phyloP scores from a whole-genome alignment of 345 rosid species.

The Salix caprea region DNA sequence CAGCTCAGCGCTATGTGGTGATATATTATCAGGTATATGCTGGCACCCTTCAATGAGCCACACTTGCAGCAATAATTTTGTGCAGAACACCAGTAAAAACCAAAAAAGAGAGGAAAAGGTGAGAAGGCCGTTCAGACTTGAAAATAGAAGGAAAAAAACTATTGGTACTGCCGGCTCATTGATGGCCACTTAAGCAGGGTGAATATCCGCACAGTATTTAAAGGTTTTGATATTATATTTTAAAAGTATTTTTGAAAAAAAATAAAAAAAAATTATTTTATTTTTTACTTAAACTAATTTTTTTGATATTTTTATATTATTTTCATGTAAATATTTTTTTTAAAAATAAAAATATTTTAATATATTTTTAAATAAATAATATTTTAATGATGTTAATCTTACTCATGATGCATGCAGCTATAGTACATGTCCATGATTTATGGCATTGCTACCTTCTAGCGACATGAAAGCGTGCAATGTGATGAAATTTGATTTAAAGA shows the following conservation, averaged over 20 bases:
- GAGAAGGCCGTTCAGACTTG: not conserved
- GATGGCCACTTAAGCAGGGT: not conserved
- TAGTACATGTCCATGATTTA: not conserved
- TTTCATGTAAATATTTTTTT: too few species aligned
- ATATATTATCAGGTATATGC: not conserved
- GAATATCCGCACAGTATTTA: not conserved
- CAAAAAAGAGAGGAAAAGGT: too few species aligned
- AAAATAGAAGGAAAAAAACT: not conserved
- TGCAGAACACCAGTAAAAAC: not conserved
- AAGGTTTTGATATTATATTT: too few species aligned
- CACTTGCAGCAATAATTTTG: not conserved
- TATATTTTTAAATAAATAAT: too few species aligned
- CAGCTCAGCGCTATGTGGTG: not conserved
- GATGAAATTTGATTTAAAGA: not conserved
- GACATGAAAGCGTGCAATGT: not conserved
- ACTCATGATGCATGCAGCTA: not conserved
- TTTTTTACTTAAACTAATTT: too few species aligned
- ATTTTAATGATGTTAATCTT: too few species aligned
- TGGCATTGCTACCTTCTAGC: not conserved
- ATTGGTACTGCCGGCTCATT: not conserved
- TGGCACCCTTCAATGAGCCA: not conserved
- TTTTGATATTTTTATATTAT: too few species aligned
- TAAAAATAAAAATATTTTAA: too few species aligned
- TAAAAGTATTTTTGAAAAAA: too few species aligned
- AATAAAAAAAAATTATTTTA: too few species aligned